These are phyloP conservation scores for Xanthoconium stramineum DNA, from an alignment of 768 basidiomycete species.

Conservation along the genomic window DNA sequence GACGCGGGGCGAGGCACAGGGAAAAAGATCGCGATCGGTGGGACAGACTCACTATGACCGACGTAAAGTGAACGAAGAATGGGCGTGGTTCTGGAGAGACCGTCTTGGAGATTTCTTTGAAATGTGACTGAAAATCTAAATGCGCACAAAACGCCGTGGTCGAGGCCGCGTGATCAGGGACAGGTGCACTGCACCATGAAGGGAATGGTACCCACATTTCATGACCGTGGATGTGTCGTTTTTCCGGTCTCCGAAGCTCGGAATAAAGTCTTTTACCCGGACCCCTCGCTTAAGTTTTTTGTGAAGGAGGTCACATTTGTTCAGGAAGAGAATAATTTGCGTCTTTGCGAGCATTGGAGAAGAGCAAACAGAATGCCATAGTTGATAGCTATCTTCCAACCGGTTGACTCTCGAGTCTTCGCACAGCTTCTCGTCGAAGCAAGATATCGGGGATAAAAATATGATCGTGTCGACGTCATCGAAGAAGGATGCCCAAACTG, in stretches of 20 bases:
- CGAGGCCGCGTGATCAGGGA: constrained; percentile 9
- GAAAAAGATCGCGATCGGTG: neutral
- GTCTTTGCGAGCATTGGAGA: constrained; percentile 61
- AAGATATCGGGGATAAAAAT: constrained; percentile 70
- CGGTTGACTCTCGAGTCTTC: constrained; percentile 71
- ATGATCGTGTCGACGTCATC: constrained; percentile 84
- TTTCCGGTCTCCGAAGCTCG: constrained; percentile 69
- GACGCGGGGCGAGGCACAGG: constrained; percentile 6
- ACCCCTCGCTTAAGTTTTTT: constrained; percentile 69
- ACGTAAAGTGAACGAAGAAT: constrained; percentile 72
- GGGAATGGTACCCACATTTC: constrained; percentile 49
- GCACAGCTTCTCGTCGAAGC: constrained; percentile 76
- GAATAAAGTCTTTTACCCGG: constrained; percentile 62
- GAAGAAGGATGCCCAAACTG: constrained; percentile 78
- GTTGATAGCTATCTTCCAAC: constrained; percentile 69
- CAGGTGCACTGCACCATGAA: neutral
- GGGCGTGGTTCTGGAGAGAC: constrained; percentile 62
- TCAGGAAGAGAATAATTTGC: constrained; percentile 53
- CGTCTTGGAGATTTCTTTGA: constrained; percentile 66
- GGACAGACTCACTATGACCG: constrained; percentile 61
- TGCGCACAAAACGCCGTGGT: neutral
- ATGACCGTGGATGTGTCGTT: constrained; percentile 70
- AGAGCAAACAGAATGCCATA: constrained; percentile 73
- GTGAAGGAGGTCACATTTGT: constrained; percentile 71
- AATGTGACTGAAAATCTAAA: constrained; percentile 76